Base-by-base conservation (phyloP, 176 grass and related monocot genomes). In the Carex cristatella region DNA sequence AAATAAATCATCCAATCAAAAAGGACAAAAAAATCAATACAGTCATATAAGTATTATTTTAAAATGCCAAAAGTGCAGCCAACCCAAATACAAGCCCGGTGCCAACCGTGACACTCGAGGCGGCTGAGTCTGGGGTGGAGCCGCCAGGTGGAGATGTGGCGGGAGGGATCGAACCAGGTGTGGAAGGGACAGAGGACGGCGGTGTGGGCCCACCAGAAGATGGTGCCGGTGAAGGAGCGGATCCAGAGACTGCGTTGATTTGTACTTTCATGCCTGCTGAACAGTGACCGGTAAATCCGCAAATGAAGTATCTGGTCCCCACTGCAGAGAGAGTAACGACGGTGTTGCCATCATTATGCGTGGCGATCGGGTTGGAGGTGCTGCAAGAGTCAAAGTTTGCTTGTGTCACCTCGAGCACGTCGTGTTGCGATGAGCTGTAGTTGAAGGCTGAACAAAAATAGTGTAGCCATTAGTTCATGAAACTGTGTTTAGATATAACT, bases 251-350 rank as follows among this genome's bases (percentile, higher is more conserved):
- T 2, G 84, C 79, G 86, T 87, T 53, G 79, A 97, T 76, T 65
- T 87, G 84, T 69, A 94, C 87, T 84, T 94, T 94, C 91, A 91
- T 91, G 65, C 95, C 95, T 5, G n/a, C 57, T 56, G 65, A 8
- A 81, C 95, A 97, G 92, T 97, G 95, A 0, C 82, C 86, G 1
- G 79, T 80, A 60, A 87, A 53, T 23, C 89, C 90, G 79, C 95
- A 97, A 77, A 97, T 87, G 91, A 97, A 97, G 89, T 97, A 94
- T 11, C 89, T 84, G 0, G 85, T 91, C 46, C 90, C 91, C 55
- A 66, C 32, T 30, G 84, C 32, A 56, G 75, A 27, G 74, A 97
- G 91, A 6, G 73, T 2, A 53, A 94, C 33, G 61, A 83, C 63
- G 62, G 94, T 94, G 87, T 91, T 93, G 82, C 95, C 94, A 28